These are phyloP conservation scores for Coemansia sp. DNA, from an alignment of 192 early-diverging fungal species.

Conservation along the genomic window DNA sequence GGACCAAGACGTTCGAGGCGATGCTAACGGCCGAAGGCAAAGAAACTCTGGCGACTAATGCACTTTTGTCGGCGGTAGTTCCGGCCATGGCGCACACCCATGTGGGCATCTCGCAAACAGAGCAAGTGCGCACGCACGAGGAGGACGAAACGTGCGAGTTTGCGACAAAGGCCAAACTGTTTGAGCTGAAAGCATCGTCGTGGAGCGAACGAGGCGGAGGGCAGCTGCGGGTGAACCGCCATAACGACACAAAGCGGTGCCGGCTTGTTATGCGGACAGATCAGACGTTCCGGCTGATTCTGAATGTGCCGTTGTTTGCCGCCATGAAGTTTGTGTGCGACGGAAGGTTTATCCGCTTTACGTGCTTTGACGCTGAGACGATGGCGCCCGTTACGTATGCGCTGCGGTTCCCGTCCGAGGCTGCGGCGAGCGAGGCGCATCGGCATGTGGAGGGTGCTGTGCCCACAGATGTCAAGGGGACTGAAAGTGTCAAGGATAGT, in stretches of 20 bases:
- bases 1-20: constrained; percentile 32
- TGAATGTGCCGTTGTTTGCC: constrained; percentile 42
- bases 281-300: constrained; percentile 44
- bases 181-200: constrained; percentile 24
- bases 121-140: constrained; percentile 42
- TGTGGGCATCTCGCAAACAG: not conserved
- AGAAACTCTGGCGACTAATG: constrained; percentile 31
- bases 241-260: constrained; percentile 11
- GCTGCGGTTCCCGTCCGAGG: constrained; percentile 34
- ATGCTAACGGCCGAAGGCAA: constrained; percentile 38
- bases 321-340: constrained; percentile 35
- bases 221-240: constrained; percentile 45
- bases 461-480: not conserved
- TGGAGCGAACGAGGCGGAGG: constrained; percentile 56
- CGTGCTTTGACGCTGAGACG: constrained; percentile 23
- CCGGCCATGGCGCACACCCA: constrained; percentile 26
- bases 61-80: constrained; percentile 14
- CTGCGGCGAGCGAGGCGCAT: constrained; percentile 19
- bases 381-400: constrained; percentile 28
- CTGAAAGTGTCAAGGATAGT: not conserved
- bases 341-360: constrained; percentile 41
- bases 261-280: constrained; percentile 55
- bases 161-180: constrained; percentile 49
- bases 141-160: constrained; percentile 52
- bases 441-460: constrained; percentile 12